Base-by-base conservation (phyloP, 169 alveolate genomes). In the Plasmodium falciparum region DNA sequence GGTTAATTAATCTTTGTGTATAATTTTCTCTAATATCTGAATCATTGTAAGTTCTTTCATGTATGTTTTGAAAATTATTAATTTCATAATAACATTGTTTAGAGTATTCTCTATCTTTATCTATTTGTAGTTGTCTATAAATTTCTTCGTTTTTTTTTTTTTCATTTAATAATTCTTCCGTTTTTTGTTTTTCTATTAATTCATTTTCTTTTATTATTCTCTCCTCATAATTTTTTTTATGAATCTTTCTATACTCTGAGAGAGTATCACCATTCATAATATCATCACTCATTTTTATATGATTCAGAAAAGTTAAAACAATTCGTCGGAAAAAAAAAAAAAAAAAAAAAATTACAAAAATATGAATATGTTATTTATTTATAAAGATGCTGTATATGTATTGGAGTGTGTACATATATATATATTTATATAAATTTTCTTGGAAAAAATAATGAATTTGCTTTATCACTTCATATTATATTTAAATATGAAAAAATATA, bases 31-130 rank as follows among this genome's bases (percentile, higher is more conserved):
- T 49, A 62, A 67, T 59, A 56, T 26, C 49, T 39, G 49, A 83
- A 20, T 63, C 26, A 20, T 49, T 33, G 67, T 50, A 49, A 49
- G 52, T 69, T 43, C 26, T 49, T 1, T 43, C 47, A 72, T 69
- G 69, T 69, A 66, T 22, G n/a, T 56, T 50, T 17, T 39, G 80
- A 20, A 83, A 11, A 26, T 43, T 56, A 69, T 83, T 83, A 69
- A 83, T 56, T 83, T 69, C 91, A 33, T 83, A 26, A 63, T 69
- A 83, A 83, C 58, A 83, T 58, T 83, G 91, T 11, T 63, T 52
- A 13, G 91, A 83, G 43, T 83, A 83, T 69, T 83, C 91, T 61
- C 56, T 83, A 72, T 83, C 91, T 17, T 69, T 83, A 49, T 83
- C 91, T 2, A 83, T 56, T 83, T 83, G 85, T 47, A 83, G 52